phyloP scores from a whole-genome alignment of 805 yeast species.

The Starmerella davenportii region DNA sequence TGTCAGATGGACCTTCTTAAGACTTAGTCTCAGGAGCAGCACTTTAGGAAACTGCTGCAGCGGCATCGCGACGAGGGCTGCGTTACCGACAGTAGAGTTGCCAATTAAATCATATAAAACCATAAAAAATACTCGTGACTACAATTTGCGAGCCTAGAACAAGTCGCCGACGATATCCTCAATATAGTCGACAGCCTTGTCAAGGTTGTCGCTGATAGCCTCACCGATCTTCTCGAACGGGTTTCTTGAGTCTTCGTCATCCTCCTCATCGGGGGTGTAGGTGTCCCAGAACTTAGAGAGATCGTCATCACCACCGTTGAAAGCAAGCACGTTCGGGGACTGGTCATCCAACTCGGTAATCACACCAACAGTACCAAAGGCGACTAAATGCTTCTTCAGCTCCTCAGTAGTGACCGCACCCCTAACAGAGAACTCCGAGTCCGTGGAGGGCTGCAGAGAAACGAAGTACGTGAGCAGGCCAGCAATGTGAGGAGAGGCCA shows the following conservation, averaged over 20 bases:
- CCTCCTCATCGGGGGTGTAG: conserved; percentile 2
- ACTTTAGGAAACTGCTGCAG: too few species aligned
- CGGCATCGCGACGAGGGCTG: too few species aligned
- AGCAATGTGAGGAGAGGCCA: conserved; percentile 95
- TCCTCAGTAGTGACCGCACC: conserved; percentile 34
- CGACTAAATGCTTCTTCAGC: conserved; percentile 34
- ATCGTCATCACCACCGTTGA: conserved; percentile 43
- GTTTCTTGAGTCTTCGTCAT: conserved; percentile 2
- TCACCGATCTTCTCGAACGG: conserved; percentile 4
- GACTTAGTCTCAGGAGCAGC: too few species aligned
- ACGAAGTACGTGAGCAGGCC: conserved; percentile 82
- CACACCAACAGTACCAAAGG: conserved; percentile 33
- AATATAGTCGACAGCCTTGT: conserved; percentile 4
- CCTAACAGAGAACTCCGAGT: conserved; percentile 31
- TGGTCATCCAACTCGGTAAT: conserved; percentile 31
- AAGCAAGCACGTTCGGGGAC: conserved; percentile 42
- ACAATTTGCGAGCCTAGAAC: background rate
- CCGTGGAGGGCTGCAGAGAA: conserved; percentile 57
- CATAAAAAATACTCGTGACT: background rate
- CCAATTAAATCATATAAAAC: too few species aligned
- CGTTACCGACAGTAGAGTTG: too few species aligned
- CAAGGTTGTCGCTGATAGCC: conserved; percentile 4
- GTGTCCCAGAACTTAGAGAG: conserved; percentile 33
- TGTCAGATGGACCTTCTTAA: too few species aligned
- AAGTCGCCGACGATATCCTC: conserved; percentile 6